These are phyloP conservation scores for Annulohypoxylon maeteangense DNA, from an alignment of 495 filamentous ascomycete species.

Conservation along the genomic window DNA sequence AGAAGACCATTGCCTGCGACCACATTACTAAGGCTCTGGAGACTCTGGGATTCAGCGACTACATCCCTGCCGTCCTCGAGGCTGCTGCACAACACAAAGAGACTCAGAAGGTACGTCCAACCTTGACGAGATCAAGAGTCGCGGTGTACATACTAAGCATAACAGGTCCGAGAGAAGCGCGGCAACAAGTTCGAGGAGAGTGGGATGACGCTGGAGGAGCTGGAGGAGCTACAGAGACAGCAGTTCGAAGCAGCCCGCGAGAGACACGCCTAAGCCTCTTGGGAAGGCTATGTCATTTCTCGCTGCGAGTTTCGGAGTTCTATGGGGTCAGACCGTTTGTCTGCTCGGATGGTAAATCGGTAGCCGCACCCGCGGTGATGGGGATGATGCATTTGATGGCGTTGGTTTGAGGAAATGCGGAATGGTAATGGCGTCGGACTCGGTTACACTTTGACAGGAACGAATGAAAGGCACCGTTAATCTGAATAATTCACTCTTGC, in stretches of 20 bases:
- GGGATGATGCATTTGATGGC: constrained; percentile 35
- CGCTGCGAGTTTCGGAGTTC: constrained; percentile 8
- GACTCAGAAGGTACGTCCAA: constrained; percentile 79
- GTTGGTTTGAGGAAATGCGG: constrained; percentile 22
- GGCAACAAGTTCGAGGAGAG: constrained; percentile 95
- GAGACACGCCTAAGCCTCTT: constrained; percentile 53
- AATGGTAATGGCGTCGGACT: constrained; percentile 26
- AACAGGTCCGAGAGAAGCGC: constrained; percentile 92
- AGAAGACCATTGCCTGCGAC: constrained; percentile 98
- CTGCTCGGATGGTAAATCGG: constrained; percentile 4
- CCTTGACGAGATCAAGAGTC: background rate
- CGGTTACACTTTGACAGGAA: constrained; percentile 14
- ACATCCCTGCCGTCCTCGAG: constrained; percentile 84
- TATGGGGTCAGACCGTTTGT: constrained; percentile 2
- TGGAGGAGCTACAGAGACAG: constrained; percentile 88
- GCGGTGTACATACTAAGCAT: constrained; percentile 12
- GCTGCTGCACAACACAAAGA: constrained; percentile 93
- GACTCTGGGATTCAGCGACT: constrained; percentile 90
- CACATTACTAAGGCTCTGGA: constrained; percentile 93
- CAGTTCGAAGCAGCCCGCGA: constrained; percentile 81
- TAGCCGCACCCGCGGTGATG: constrained; percentile 1
- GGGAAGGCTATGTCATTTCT: background rate
- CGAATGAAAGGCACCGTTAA: constrained; percentile 18
- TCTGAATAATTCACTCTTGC: background rate
- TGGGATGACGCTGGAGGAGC: constrained; percentile 87